Conservation (phyloP, 2,329 filamentous ascomycete species). For the Alternaria sp. region DNA sequence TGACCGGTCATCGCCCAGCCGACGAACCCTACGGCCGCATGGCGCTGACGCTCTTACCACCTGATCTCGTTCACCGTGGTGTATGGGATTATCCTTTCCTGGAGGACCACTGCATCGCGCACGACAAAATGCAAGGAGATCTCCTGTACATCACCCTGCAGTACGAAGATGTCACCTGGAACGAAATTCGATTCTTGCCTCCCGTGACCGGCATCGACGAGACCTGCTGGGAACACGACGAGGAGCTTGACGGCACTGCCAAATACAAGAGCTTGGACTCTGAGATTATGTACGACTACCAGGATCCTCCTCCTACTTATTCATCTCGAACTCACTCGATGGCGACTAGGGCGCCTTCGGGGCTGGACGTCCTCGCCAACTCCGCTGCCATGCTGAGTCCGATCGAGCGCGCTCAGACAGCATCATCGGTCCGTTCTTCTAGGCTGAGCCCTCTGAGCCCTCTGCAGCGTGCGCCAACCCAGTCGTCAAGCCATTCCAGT, state of each 20-base stretch:
- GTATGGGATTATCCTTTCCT: constrained; percentile 51
- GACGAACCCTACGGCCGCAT: constrained; percentile 50
- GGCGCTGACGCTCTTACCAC: constrained; percentile 44
- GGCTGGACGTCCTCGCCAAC: constrained; percentile 48
- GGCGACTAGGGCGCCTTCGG: constrained; percentile 46
- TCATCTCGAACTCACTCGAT: constrained; percentile 50
- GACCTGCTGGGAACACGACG: constrained; percentile 48
- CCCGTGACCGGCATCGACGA: constrained; percentile 42
- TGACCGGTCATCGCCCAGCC: constrained; percentile 47
- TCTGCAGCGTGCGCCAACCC: constrained; percentile 18
- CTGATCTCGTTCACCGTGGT: constrained; percentile 41
- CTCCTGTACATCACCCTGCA: constrained; percentile 50
- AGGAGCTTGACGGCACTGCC: constrained; percentile 47
- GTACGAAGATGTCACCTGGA: constrained; percentile 50
- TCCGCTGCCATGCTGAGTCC: constrained; percentile 46
- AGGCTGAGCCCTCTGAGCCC: constrained; percentile 19
- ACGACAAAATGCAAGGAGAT: constrained; percentile 52
- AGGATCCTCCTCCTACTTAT: constrained; percentile 52
- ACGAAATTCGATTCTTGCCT: constrained; percentile 48
- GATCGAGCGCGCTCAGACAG: constrained; percentile 38
- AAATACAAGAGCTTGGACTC: constrained; percentile 48
- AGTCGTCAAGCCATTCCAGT: constrained; percentile 26
- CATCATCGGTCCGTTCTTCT: constrained; percentile 18
- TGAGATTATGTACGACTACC: constrained; percentile 52
- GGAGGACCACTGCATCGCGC: constrained; percentile 50